These are phyloP conservation scores for Penicillium manginii DNA, from an alignment of 495 filamentous ascomycete genomes.

Conservation along the genomic window DNA sequence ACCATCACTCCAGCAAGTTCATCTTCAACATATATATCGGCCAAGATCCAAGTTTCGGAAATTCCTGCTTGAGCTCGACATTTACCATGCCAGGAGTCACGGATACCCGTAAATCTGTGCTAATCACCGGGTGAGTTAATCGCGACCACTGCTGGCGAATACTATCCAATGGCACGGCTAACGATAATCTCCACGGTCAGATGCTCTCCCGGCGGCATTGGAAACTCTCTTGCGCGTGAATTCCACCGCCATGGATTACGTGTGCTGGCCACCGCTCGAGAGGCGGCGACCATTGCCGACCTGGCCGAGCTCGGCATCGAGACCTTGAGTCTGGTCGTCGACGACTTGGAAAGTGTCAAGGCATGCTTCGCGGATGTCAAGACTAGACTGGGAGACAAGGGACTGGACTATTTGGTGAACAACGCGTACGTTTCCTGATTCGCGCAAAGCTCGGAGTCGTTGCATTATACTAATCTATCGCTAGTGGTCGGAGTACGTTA, in stretches of 20 bases:
- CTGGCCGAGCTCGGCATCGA: slow-evolving; percentile 53
- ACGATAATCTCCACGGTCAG: slow-evolving; percentile 29
- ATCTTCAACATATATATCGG: too few species aligned
- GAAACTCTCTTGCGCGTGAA: slow-evolving; percentile 59
- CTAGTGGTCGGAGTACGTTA: slow-evolving; percentile 44
- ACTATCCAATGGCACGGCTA: neutral
- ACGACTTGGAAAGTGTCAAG: slow-evolving; percentile 49
- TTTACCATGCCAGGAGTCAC: slow-evolving; percentile 26
- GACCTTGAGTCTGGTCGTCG: slow-evolving; percentile 57
- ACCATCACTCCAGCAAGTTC: neutral
- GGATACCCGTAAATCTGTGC: slow-evolving; percentile 45
- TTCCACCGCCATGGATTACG: slow-evolving; percentile 55
- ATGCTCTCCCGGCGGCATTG: slow-evolving; percentile 61
- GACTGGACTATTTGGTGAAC: slow-evolving; percentile 63
- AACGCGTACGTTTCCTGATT: slow-evolving; percentile 54
- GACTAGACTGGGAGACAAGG: slow-evolving; percentile 43
- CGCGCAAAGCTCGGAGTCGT: neutral
- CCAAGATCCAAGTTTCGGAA: too few species aligned
- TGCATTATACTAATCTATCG: slow-evolving; percentile 6
- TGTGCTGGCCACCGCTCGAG: slow-evolving; percentile 62
- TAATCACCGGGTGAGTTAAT: slow-evolving; percentile 52
- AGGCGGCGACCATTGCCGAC: slow-evolving; percentile 50
- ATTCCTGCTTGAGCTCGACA: neutral
- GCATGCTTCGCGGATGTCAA: slow-evolving; percentile 47
- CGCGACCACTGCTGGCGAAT: neutral